phyloP scores from a whole-genome alignment of 805 yeast genomes.

The Kodamaea hsintzibuensis region DNA sequence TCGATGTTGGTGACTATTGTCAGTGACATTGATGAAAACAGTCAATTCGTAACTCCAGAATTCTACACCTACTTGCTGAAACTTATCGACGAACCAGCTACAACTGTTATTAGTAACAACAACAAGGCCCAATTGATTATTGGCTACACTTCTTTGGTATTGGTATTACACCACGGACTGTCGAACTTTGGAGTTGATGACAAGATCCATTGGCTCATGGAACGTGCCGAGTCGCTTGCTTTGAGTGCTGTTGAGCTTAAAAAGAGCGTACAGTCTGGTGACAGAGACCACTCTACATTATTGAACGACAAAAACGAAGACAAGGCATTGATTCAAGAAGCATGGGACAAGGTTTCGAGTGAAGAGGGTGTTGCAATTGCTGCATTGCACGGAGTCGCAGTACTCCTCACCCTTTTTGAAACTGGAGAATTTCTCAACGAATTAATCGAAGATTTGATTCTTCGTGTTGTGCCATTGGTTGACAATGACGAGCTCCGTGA shows the following conservation, averaged over 20 bases:
- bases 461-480: constrained; percentile 43
- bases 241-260: constrained; percentile 30
- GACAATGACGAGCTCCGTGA: constrained; percentile 43
- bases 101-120: constrained; percentile 33
- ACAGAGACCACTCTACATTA: constrained; percentile 43
- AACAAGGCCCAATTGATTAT: constrained; percentile 39
- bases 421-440: constrained; percentile 46
- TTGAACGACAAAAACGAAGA: constrained; percentile 36
- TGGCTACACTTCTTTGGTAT: constrained; percentile 39
- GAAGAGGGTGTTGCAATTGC: constrained; percentile 42
- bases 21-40: constrained; percentile 54
- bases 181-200: constrained; percentile 53
- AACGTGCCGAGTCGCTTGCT: constrained; percentile 42
- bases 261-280: constrained; percentile 39
- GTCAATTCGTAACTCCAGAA: constrained; percentile 35
- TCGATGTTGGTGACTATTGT: constrained; percentile 43
- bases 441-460: constrained; percentile 38
- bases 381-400: constrained; percentile 49
- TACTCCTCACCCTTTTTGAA: constrained; percentile 44
- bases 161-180: constrained; percentile 49
- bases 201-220: constrained; percentile 42
- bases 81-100: constrained; percentile 37
- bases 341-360: constrained; percentile 26
- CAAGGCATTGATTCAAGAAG: constrained; percentile 36
- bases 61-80: constrained; percentile 26